A percentile compares a stretch with the other conserved stretches of the same genome.
These are phyloP conservation scores for Chlorella sp. DNA, from an alignment of 139 green algal species.

Conservation along the genomic window DNA sequence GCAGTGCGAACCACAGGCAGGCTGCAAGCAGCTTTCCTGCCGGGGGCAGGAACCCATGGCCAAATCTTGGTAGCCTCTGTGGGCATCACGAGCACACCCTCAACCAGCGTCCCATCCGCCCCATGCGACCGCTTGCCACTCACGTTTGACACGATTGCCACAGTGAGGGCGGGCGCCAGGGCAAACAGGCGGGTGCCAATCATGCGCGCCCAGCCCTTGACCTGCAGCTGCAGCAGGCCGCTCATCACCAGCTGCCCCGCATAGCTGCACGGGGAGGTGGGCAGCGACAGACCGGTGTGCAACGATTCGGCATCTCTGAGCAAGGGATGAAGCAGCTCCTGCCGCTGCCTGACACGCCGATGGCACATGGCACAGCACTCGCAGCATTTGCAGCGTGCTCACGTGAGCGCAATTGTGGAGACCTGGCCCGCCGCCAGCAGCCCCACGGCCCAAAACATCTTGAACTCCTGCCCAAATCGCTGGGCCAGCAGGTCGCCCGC, in stretches of 20 bases:
- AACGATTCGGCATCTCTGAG: no score
- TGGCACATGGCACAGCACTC: no score
- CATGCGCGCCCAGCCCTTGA: slow-evolving; percentile 54
- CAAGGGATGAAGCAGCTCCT: no score
- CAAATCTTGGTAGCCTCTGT: no score
- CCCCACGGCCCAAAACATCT: slow-evolving; percentile 58
- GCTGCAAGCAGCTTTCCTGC: no score
- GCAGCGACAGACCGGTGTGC: no score
- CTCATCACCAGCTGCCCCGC: slow-evolving; percentile 73
- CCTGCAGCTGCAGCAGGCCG: slow-evolving; percentile 62
- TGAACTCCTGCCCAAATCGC: slow-evolving; percentile 48
- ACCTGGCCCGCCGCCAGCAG: slow-evolving; percentile 65
- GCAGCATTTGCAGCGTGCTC: background rate
- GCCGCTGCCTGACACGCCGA: no score
- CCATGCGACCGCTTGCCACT: no score
- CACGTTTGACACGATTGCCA: slow-evolving; percentile 45
- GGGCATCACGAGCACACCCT: no score
- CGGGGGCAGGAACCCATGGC: no score
- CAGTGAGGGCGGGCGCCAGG: slow-evolving; percentile 52
- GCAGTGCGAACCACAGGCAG: no score
- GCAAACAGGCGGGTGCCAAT: slow-evolving; percentile 49
- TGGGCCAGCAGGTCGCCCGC: slow-evolving; percentile 46
- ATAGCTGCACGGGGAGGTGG: slow-evolving; percentile 15
- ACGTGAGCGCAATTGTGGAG: slow-evolving; percentile 61
- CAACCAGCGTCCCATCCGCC: no score